A percentile compares a stretch with the other conserved stretches of the same genome.
Conservation (phyloP, 768 basidiomycete species). For the Calvatia gigantea region DNA sequence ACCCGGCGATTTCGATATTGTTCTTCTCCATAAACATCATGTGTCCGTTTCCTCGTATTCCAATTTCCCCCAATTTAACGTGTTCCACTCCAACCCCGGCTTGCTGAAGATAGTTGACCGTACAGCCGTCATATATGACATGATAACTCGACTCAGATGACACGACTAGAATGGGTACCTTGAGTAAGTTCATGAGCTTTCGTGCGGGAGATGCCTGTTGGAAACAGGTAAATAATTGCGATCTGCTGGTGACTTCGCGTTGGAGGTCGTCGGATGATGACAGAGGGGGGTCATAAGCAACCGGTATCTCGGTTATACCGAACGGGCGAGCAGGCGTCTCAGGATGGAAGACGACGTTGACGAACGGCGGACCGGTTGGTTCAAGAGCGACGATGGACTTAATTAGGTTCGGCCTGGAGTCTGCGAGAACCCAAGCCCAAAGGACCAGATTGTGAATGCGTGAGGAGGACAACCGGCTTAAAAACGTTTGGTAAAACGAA, state of each 20-base stretch:
- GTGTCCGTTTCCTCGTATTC: conserved; percentile 51
- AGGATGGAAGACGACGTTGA: conserved; percentile 33
- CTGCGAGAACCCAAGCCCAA: conserved; percentile 48
- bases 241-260: conserved; percentile 23
- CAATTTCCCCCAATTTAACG: conserved; percentile 35
- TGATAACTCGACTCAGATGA: conserved; percentile 51
- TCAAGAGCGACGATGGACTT: conserved; percentile 48
- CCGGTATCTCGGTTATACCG: conserved; percentile 46
- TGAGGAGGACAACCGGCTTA: conserved; percentile 44
- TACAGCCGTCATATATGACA: conserved; percentile 44
- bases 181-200: conserved; percentile 35
- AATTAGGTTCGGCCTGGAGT: conserved; percentile 39
- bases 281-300: conserved; percentile 40
- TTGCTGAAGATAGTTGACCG: conserved; percentile 36
- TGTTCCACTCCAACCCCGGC: conserved; percentile 44
- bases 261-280: conserved; percentile 33
- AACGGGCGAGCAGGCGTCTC: conserved; percentile 36
- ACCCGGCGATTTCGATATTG: conserved; percentile 35
- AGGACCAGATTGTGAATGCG: conserved; percentile 48
- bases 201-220: conserved; percentile 41
- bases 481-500: background rate
- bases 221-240: conserved; percentile 34
- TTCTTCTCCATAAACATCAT: conserved; percentile 58
- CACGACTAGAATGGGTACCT: conserved; percentile 43
- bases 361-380: conserved; percentile 49